These are phyloP conservation scores for Raphanus sativus DNA, from an alignment of 345 rosid genomes.

Conservation along the genomic window DNA sequence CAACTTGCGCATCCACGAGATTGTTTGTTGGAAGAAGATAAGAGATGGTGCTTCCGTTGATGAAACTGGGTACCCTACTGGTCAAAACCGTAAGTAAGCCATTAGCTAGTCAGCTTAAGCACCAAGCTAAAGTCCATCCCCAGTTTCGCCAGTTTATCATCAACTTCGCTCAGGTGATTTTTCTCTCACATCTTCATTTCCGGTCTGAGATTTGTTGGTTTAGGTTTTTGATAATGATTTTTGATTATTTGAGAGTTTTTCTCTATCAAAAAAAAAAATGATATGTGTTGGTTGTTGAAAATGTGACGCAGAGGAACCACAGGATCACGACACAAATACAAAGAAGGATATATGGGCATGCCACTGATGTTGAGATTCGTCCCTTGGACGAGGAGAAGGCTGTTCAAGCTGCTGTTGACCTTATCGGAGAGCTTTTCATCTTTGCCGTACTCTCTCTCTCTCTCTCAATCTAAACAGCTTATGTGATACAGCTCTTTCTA, in stretches of 20 bases:
- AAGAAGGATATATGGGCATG: slow-evolving; percentile 73
- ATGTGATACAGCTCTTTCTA: neutral
- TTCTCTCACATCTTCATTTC: neutral
- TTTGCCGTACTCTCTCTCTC: slow-evolving; percentile 35
- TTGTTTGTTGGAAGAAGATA: neutral
- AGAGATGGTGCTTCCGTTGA: slow-evolving; percentile 62
- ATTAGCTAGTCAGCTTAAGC: slow-evolving; percentile 66
- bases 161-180: slow-evolving; percentile 67
- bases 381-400: slow-evolving; percentile 94
- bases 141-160: slow-evolving; percentile 69
- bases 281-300: neutral
- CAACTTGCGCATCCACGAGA: neutral
- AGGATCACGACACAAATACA: slow-evolving; percentile 72
- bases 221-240: neutral
- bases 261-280: neutral
- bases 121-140: slow-evolving; percentile 69
- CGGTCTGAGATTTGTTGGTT: neutral
- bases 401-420: slow-evolving; percentile 92
- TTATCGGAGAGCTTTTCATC: slow-evolving; percentile 83
- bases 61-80: slow-evolving; percentile 70
- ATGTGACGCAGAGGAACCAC: slow-evolving; percentile 61
- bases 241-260: too few species aligned
- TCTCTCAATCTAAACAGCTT: neutral
- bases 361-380: slow-evolving; percentile 80
- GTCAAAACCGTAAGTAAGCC: slow-evolving; percentile 79